phyloP scores from a whole-genome alignment of 164 flowering plant genomes.

The Platanus orientalis region DNA sequence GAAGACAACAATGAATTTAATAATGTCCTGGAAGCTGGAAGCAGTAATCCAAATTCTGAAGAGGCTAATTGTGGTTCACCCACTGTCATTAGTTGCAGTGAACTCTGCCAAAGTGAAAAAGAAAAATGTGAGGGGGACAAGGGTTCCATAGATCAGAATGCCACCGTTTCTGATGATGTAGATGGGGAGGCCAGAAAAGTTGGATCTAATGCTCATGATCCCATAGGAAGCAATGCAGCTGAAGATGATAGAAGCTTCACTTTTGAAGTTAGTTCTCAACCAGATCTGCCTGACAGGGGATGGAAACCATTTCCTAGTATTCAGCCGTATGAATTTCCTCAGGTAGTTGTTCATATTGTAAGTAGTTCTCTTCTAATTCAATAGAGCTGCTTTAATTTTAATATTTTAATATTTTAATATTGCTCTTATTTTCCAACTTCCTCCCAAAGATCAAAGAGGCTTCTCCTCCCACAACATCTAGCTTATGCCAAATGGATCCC shows the following conservation, averaged over 20 bases:
- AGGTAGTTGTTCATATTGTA: conserved; percentile 25
- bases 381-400: background rate
- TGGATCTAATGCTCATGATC: conserved; percentile 18
- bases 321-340: conserved; percentile 25
- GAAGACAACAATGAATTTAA: conserved; percentile 13
- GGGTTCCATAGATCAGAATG: conserved; percentile 21
- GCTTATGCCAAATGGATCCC: conserved; percentile 22
- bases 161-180: conserved; percentile 14
- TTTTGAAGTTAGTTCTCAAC: conserved; percentile 44
- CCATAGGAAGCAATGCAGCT: conserved; percentile 27
- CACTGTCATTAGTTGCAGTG: conserved; percentile 33
- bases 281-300: conserved; percentile 32
- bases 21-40: conserved; percentile 21
- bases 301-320: conserved; percentile 33
- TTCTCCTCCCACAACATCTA: conserved; percentile 25
- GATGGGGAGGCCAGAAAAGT: conserved; percentile 10
- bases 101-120: conserved; percentile 25
- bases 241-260: conserved; percentile 50
- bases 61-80: conserved; percentile 45
- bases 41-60: conserved; percentile 13
- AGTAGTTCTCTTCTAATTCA: background rate
- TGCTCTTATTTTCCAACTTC: conserved; percentile 6
- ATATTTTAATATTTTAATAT: background rate
- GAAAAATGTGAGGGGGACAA: conserved; percentile 22
- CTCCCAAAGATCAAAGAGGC: conserved; percentile 32